Base-by-base conservation (phyloP, 805 yeast species). In the Candida suzukii region DNA sequence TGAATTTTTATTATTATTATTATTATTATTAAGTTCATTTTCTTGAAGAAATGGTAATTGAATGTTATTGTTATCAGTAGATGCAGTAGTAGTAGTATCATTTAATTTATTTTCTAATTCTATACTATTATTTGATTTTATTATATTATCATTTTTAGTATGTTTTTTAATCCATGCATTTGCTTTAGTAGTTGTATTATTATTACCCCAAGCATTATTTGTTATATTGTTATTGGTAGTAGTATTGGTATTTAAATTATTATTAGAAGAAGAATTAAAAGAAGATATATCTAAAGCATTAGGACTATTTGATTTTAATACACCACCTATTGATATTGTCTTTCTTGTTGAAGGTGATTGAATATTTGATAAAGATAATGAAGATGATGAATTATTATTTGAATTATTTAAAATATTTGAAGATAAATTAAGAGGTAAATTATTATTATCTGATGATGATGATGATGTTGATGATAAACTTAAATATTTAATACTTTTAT, bases 271-370 rank as follows among this genome's bases (percentile, higher is more conserved):
- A 6, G 32, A n/a, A 4, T 6, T 31, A 6, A 4, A 13, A 8
- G 18, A n/a, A n/a, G n/a, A n/a, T n/a, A n/a, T n/a, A n/a, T n/a
- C n/a, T n/a, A n/a, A n/a, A n/a, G n/a, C n/a, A n/a, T n/a, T n/a
- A n/a, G n/a, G n/a, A n/a, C n/a, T n/a, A n/a, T n/a, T n/a, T n/a
- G n/a, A n/a, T n/a, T n/a, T n/a, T n/a, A n/a, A n/a, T n/a, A n/a
- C n/a, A n/a, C n/a, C 18, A 17, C 36, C 36, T 33, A 33, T 33
- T 8, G 36, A 33, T 33, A 33, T 33, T 2, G 36, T 33, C 36
- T 33, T 33, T 20, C 36, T 31, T 42, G 29, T 41, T 41, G 14
- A 49, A 46, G 4, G 47, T 42, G 13, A 7, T n/a, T n/a, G n/a
- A n/a, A n/a, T n/a, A n/a, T n/a, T n/a, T n/a, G n/a, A n/a, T n/a